Conservation (phyloP, 768 basidiomycete genomes). For the Xanthoconium purpureum region DNA sequence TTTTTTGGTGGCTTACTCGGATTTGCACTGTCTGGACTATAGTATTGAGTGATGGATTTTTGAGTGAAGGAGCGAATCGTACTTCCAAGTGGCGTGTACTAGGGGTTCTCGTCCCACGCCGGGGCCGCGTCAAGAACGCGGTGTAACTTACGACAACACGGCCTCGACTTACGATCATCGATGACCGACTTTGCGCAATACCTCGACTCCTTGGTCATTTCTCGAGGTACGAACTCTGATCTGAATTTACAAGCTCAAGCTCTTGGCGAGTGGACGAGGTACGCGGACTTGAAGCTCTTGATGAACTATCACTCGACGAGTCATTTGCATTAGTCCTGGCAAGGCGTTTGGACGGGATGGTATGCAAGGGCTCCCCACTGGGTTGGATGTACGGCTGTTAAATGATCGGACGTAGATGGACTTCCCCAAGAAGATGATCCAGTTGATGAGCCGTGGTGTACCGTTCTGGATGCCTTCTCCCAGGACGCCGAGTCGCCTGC, state of each 20-base stretch:
- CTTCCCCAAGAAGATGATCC: constrained; percentile 12
- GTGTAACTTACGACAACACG: background rate
- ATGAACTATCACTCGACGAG: constrained; percentile 13
- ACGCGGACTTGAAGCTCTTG: background rate
- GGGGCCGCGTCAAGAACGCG: background rate
- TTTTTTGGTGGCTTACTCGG: background rate
- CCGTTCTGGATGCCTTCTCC: constrained; percentile 35
- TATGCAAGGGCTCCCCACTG: constrained; percentile 6
- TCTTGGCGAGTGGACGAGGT: constrained; percentile 28
- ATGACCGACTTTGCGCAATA: constrained; percentile 26
- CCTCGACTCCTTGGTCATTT: constrained; percentile 21
- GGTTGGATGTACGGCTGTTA: background rate
- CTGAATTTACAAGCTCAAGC: constrained; percentile 4
- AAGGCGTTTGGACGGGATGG: constrained; percentile 12
- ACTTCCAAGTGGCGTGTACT: background rate
- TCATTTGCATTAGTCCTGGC: constrained; percentile 7
- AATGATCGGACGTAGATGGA: constrained; percentile 16
- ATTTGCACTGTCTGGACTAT: background rate
- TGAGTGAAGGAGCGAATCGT: background rate
- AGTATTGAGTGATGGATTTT: background rate
- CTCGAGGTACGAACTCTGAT: constrained; percentile 9
- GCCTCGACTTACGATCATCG: background rate
- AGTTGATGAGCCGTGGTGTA: constrained; percentile 23
- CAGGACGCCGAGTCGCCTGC: background rate
- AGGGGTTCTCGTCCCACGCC: constrained; percentile 5